These are phyloP conservation scores for Rubus idaeus DNA, from an alignment of 306 rosid species.

Conservation along the genomic window DNA sequence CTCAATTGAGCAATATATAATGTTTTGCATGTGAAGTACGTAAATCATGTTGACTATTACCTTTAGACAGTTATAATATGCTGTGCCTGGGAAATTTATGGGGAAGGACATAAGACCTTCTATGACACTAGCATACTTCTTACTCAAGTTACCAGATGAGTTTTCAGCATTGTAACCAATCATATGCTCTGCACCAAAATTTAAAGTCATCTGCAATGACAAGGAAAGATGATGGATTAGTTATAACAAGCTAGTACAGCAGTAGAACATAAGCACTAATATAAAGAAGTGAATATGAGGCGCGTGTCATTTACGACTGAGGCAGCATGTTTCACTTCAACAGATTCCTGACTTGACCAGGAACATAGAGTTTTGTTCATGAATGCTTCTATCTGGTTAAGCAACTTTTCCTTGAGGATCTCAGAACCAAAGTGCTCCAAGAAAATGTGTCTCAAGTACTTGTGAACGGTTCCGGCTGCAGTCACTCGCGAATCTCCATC, in stretches of 20 bases:
- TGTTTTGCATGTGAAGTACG: neutral
- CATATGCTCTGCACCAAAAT: constrained; percentile 31
- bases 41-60: constrained; percentile 4
- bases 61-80: constrained; percentile 30
- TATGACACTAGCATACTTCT: constrained; percentile 19
- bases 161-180: constrained; percentile 30
- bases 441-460: constrained; percentile 30
- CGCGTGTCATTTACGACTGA: constrained; percentile 19
- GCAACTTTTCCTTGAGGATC: constrained; percentile 29
- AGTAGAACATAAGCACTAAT: neutral
- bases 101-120: constrained; percentile 42
- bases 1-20: neutral
- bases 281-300: neutral
- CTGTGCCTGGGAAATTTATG: constrained; percentile 37
- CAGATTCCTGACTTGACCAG: constrained; percentile 35
- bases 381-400: constrained; percentile 24
- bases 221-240: neutral
- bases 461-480: constrained; percentile 28
- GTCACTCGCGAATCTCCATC: constrained; percentile 29
- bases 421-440: constrained; percentile 41
- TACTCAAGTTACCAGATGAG: constrained; percentile 19
- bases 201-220: constrained; percentile 29
- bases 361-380: constrained; percentile 15
- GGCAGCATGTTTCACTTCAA: constrained; percentile 33
- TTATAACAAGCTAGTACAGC: neutral